Conservation (phyloP, 129 eudicot species). For the Artemisia tridentata region DNA sequence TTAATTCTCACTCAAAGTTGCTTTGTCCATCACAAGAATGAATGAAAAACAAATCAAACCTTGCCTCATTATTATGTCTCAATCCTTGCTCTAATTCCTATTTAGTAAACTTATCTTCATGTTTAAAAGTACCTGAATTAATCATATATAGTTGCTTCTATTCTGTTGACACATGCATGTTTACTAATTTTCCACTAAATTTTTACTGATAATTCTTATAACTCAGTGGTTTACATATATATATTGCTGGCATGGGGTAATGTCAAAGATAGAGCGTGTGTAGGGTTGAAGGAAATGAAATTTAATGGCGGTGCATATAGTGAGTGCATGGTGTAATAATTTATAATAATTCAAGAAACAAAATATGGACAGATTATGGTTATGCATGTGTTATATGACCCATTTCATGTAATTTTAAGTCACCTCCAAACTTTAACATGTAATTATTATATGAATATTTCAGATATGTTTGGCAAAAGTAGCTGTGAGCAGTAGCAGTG, state of each 20-base stretch:
- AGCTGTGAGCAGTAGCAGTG: too few relatives aligned
- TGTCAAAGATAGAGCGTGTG: slow-evolving; percentile 23
- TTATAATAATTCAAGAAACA: slow-evolving; percentile 23
- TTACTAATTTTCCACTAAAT: background rate
- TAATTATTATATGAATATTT: too few relatives aligned
- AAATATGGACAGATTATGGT: slow-evolving; percentile 32
- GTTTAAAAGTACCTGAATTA: background rate
- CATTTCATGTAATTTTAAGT: slow-evolving; percentile 21
- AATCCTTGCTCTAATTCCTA: background rate
- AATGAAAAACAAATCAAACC: slow-evolving; percentile 36
- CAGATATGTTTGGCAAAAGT: too few relatives aligned
- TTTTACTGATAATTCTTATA: background rate
- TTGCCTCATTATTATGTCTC: slow-evolving; percentile 37
- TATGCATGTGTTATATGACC: slow-evolving; percentile 40
- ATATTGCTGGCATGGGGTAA: background rate
- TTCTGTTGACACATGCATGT: background rate
- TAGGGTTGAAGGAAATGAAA: slow-evolving; percentile 23
- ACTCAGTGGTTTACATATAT: too few relatives aligned
- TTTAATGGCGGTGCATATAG: slow-evolving; percentile 18
- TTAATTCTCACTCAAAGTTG: slow-evolving; percentile 38
- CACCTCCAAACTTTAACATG: background rate
- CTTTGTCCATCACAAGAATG: slow-evolving; percentile 16
- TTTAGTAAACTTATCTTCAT: background rate
- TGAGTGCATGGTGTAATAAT: slow-evolving; percentile 24
- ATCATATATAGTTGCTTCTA: background rate